phyloP scores from a whole-genome alignment of 177 flowering plant species.

The Vitis hybrid region DNA sequence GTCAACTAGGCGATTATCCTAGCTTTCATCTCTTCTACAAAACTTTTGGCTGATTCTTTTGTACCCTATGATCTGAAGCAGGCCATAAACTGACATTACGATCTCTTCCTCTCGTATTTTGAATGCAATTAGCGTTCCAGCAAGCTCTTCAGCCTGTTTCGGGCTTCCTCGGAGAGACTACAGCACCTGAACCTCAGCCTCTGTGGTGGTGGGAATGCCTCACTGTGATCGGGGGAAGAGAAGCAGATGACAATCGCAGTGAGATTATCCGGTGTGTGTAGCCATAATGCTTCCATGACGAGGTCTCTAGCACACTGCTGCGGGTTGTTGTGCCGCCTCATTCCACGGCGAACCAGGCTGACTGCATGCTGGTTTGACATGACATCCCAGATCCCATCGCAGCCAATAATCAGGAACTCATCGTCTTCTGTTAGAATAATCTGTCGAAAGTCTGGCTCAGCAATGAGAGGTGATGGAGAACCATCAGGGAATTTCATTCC shows the following conservation, averaged over 20 bases:
- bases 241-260: slow-evolving; percentile 70
- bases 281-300: slow-evolving; percentile 60
- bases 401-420: slow-evolving; percentile 71
- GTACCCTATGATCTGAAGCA: slow-evolving; percentile 21
- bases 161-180: slow-evolving; percentile 42
- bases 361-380: slow-evolving; percentile 73
- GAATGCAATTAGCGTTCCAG: slow-evolving; percentile 38
- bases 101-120: neutral
- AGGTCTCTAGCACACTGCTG: slow-evolving; percentile 65
- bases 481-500: slow-evolving; percentile 60
- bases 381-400: slow-evolving; percentile 89
- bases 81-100: slow-evolving; percentile 25
- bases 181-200: slow-evolving; percentile 31
- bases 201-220: slow-evolving; percentile 21
- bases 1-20: too few species aligned
- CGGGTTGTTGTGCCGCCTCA: slow-evolving; percentile 63
- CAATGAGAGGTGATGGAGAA: slow-evolving; percentile 61
- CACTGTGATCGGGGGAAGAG: slow-evolving; percentile 21
- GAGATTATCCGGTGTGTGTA: slow-evolving; percentile 57
- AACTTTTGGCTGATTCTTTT: slow-evolving; percentile 35
- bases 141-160: slow-evolving; percentile 35
- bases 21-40: slow-evolving; percentile 9
- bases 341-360: slow-evolving; percentile 53
- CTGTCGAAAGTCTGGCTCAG: slow-evolving; percentile 65
- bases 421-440: slow-evolving; percentile 58